Conservation (phyloP, 176 grass and related monocot species). For the Carex littledalei region DNA sequence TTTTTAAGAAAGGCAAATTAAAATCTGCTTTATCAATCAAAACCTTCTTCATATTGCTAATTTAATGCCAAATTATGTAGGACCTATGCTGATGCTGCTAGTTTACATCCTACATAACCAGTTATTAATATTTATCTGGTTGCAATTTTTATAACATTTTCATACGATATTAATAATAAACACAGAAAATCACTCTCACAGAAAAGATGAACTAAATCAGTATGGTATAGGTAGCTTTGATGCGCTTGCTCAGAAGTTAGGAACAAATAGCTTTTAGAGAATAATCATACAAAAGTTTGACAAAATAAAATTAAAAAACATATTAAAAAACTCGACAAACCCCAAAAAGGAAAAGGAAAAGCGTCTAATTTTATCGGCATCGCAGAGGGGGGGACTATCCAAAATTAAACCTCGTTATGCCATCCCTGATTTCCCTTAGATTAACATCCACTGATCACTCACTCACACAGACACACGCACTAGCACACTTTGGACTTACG, state of each 20-base stretch:
- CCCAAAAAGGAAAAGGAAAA: not conserved
- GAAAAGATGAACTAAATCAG: not conserved
- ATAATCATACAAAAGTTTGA: not conserved
- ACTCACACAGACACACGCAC: not conserved
- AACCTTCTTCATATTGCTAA: not conserved
- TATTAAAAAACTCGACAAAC: not conserved
- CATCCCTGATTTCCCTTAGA: not conserved
- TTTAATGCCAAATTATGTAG: not conserved
- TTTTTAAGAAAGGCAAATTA: not conserved
- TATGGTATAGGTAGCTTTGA: not conserved
- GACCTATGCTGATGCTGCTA: not conserved
- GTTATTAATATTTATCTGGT: not conserved
- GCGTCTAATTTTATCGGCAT: not conserved
- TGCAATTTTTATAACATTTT: not conserved
- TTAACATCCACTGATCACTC: not conserved
- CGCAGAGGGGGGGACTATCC: not conserved
- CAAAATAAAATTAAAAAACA: not conserved
- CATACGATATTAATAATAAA: not conserved
- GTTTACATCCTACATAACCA: not conserved
- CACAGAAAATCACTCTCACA: not conserved
- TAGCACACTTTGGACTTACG: conserved; percentile 26
- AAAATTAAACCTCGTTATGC: not conserved
- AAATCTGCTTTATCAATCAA: not conserved
- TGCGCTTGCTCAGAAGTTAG: not conserved
- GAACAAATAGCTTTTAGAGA: not conserved